Evolutionary conservation across 257 asterid genomes (phyloP).

Genomic region (Nicotiana obtusifolia): DNA sequence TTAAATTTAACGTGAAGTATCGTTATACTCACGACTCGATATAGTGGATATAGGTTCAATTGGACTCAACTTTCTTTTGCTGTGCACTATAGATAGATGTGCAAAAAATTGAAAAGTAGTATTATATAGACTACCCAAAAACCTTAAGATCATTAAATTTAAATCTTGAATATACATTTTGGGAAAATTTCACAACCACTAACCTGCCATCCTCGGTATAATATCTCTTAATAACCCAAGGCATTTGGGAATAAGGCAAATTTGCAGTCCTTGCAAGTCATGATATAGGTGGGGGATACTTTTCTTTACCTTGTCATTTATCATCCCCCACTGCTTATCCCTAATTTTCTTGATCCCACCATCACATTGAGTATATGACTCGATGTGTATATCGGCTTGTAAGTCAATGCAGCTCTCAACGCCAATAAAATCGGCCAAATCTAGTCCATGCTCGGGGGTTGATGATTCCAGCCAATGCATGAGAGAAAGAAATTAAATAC

Average conservation of each 20-base stretch:
- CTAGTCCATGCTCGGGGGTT: not conserved
- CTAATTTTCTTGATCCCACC: not conserved
- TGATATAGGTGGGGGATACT: conserved; percentile 62
- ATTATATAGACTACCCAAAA: too few relatives aligned
- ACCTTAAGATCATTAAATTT: too few relatives aligned
- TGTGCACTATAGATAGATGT: too few relatives aligned
- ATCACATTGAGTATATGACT: conserved; percentile 2
- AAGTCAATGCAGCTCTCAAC: conserved; percentile 46
- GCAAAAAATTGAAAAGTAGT: too few relatives aligned
- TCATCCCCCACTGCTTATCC: not conserved
- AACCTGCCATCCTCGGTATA: conserved; percentile 43
- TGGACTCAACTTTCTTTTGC: too few relatives aligned
- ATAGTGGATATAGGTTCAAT: too few relatives aligned
- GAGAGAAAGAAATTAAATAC: not conserved
- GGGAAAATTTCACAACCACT: not conserved
- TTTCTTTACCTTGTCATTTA: conserved; percentile 1
- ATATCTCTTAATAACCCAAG: conserved; percentile 53
- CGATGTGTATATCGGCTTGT: conserved; percentile 14
- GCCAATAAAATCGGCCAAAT: conserved; percentile 46
- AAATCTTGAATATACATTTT: too few relatives aligned
- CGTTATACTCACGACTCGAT: too few relatives aligned
- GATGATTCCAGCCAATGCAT: conserved; percentile 24
- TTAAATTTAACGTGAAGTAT: too few relatives aligned
- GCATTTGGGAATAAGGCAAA: conserved; percentile 31
- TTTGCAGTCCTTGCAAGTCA: conserved; percentile 29